These are phyloP conservation scores for Alternaria alternata DNA, from an alignment of 2,329 filamentous ascomycete species.

Conservation along the genomic window DNA sequence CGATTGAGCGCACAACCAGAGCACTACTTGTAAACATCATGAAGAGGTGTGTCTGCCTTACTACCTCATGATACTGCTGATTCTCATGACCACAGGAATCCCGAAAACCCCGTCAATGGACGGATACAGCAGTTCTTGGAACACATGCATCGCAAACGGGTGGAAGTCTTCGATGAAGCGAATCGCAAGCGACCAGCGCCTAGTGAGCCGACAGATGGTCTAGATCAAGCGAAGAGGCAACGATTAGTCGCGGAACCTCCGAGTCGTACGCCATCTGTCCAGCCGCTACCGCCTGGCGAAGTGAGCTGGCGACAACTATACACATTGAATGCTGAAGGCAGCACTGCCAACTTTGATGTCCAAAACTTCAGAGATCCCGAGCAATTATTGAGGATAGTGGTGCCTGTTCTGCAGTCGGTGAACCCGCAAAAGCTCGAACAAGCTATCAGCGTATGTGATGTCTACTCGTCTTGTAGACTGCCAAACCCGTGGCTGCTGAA, in stretches of 20 bases:
- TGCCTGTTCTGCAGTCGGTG: constrained; percentile 77
- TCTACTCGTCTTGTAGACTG: not conserved
- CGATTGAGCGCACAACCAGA: constrained; percentile 92
- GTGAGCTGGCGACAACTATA: constrained; percentile 85
- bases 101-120: constrained; percentile 75
- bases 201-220: constrained; percentile 72
- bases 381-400: constrained; percentile 80
- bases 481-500: not conserved
- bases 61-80: not conserved
- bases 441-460: constrained; percentile 72
- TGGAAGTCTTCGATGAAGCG: constrained; percentile 81
- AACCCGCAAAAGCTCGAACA: constrained; percentile 73
- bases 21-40: constrained; percentile 83
- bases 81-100: constrained; percentile 66
- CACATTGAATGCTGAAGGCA: constrained; percentile 79
- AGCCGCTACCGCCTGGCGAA: constrained; percentile 76
- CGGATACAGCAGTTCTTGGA: constrained; percentile 91
- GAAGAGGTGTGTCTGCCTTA: constrained; percentile 67
- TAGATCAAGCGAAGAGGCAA: constrained; percentile 83
- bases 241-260: constrained; percentile 66
- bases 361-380: constrained; percentile 75
- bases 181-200: constrained; percentile 79
- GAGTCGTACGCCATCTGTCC: constrained; percentile 61
- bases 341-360: constrained; percentile 81
- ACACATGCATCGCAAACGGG: constrained; percentile 77